phyloP scores from a whole-genome alignment of 2,329 filamentous ascomycete genomes.

The Paramyrothecium sp. region DNA sequence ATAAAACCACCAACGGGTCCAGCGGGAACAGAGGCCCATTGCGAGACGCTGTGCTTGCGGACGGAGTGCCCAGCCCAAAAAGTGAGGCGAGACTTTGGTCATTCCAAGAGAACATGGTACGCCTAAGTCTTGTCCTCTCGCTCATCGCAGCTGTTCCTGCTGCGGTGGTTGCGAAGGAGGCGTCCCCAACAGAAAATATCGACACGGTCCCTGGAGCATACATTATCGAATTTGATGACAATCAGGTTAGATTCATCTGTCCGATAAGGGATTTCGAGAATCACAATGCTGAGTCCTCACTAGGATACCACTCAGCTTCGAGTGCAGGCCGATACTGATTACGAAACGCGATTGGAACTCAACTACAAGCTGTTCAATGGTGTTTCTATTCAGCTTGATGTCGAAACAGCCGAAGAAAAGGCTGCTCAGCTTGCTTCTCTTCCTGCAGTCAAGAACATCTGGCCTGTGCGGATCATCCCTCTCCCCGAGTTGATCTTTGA shows the following conservation, averaged over 20 bases:
- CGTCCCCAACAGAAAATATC: background rate
- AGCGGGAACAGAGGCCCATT: no score
- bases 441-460: conserved; percentile 21
- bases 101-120: background rate
- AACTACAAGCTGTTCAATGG: conserved; percentile 19
- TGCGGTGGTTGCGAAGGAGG: background rate
- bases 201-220: conserved; percentile 16
- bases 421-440: conserved; percentile 4
- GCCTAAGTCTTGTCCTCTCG: background rate
- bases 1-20: no score
- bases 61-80: no score
- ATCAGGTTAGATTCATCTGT: background rate
- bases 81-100: no score
- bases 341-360: conserved; percentile 3
- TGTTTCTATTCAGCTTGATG: conserved; percentile 17
- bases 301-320: conserved; percentile 9
- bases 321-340: background rate
- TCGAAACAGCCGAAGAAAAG: conserved; percentile 28
- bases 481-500: no score
- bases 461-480: conserved; percentile 19
- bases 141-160: background rate
- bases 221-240: conserved; percentile 19
- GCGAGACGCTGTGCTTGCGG: no score
- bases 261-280: background rate
- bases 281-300: conserved; percentile 3